phyloP scores from a whole-genome alignment of 441 rosid species.

The Erysimum pusillum region DNA sequence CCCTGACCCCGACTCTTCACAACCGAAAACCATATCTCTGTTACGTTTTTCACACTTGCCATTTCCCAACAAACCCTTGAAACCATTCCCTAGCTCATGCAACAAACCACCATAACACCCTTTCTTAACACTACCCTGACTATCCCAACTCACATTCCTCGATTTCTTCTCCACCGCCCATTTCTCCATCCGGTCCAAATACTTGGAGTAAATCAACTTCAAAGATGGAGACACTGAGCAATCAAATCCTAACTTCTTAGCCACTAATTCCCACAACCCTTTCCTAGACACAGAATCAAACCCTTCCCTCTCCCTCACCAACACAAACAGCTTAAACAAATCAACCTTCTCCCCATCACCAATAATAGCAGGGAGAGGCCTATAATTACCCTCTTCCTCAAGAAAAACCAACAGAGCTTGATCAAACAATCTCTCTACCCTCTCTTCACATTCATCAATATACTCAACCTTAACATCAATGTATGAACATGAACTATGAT shows the following conservation, averaged over 20 bases:
- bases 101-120: conserved; percentile 44
- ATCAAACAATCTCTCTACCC: conserved; percentile 60
- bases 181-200: conserved; percentile 54
- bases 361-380: conserved; percentile 57
- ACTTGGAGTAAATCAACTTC: conserved; percentile 55
- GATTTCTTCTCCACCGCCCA: conserved; percentile 49
- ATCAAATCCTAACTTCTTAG: conserved; percentile 52
- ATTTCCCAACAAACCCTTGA: conserved; percentile 51
- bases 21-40: conserved; percentile 38
- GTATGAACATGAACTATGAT: conserved; percentile 49
- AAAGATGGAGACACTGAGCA: conserved; percentile 45
- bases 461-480: conserved; percentile 40
- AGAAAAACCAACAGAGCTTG: conserved; percentile 57
- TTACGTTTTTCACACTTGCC: conserved; percentile 39
- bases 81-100: conserved; percentile 51
- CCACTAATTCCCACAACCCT: conserved; percentile 58
- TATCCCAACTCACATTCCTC: conserved; percentile 39
- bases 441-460: conserved; percentile 48
- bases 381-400: conserved; percentile 58
- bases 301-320: conserved; percentile 61
- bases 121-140: conserved; percentile 33
- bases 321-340: conserved; percentile 63
- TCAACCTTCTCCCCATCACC: conserved; percentile 56
- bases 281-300: conserved; percentile 52
- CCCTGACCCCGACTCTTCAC: conserved; percentile 29